Percentiles rank a stretch among this genome's conserved stretches.
phyloP scores from a whole-genome alignment of 345 rosid species.

The Erysimum cheiranthoides region DNA sequence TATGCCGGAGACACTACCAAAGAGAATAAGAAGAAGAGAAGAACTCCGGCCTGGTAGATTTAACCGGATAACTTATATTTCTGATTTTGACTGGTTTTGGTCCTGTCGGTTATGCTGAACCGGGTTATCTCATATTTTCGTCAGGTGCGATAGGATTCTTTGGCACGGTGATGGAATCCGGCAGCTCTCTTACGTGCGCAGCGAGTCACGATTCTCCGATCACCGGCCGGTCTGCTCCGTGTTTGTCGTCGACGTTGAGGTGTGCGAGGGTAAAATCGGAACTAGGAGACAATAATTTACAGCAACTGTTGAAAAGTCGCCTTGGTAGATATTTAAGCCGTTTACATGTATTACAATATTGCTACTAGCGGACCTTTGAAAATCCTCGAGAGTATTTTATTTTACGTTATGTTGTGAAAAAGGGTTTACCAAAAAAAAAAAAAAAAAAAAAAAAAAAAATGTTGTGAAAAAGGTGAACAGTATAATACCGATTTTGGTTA shows the following conservation, averaged over 20 bases:
- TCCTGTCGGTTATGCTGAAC: slow-evolving; percentile 27
- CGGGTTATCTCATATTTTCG: background rate
- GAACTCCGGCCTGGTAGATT: slow-evolving; percentile 95
- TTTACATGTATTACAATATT: slow-evolving; percentile 3
- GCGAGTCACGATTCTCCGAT: slow-evolving; percentile 82
- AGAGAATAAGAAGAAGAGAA: slow-evolving; percentile 72
- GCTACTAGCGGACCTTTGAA: slow-evolving; percentile 12
- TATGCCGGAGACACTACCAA: slow-evolving; percentile 76
- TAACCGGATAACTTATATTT: slow-evolving; percentile 4
- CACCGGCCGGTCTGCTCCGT: slow-evolving; percentile 83
- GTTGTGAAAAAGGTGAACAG: slow-evolving; percentile 27
- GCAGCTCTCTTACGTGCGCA: slow-evolving; percentile 62
- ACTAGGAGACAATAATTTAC: slow-evolving; percentile 35
- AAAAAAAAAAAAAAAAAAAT: too few species aligned
- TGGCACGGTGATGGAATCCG: slow-evolving; percentile 81
- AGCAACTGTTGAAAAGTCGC: background rate
- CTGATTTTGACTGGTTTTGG: slow-evolving; percentile 2
- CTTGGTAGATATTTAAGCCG: background rate
- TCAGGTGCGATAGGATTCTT: slow-evolving; percentile 94
- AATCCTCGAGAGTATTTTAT: background rate
- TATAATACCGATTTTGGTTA: background rate
- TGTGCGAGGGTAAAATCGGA: slow-evolving; percentile 48
- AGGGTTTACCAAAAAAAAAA: too few species aligned
- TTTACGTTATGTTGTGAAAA: slow-evolving; percentile 33
- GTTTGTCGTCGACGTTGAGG: slow-evolving; percentile 64